Conservation (phyloP, 192 early-diverging fungal species). For the Lobosporangium transversale region DNA sequence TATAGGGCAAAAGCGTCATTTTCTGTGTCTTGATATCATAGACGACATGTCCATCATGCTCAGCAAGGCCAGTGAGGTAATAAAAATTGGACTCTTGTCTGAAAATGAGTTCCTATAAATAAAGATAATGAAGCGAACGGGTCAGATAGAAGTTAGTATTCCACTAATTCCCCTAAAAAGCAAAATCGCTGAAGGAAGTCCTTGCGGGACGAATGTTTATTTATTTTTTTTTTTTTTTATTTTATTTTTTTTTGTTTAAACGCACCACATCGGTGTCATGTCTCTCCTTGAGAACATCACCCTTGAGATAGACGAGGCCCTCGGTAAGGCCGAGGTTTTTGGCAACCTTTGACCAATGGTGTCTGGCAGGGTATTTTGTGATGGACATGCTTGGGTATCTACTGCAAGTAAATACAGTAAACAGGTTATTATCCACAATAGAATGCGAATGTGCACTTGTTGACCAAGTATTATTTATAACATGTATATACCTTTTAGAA, state of each 20-base stretch:
- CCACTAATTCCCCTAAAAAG: too few species aligned
- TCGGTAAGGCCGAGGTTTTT: constrained; percentile 65
- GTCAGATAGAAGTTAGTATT: not conserved
- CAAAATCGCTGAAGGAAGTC: too few species aligned
- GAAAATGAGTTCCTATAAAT: constrained; percentile 73
- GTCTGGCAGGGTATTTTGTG: constrained; percentile 68
- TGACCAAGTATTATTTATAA: not conserved
- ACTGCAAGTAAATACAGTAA: too few species aligned
- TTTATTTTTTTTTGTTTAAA: too few species aligned
- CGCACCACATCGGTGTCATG: constrained; percentile 79
- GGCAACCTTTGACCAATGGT: constrained; percentile 67
- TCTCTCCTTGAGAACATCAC: constrained; percentile 67
- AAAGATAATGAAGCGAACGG: constrained; percentile 46
- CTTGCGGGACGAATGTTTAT: too few species aligned
- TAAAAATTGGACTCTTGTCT: constrained; percentile 91
- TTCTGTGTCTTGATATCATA: constrained; percentile 74
- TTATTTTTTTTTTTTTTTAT: too few species aligned
- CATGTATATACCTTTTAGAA: not conserved
- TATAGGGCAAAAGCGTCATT: constrained; percentile 76
- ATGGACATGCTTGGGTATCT: constrained; percentile 14
- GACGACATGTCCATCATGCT: constrained; percentile 78
- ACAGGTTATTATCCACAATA: not conserved
- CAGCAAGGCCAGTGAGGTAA: constrained; percentile 85
- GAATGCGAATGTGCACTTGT: not conserved
- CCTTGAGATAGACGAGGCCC: constrained; percentile 73